Base-by-base conservation (phyloP, 495 filamentous ascomycete species). In the Schizothecium vesticola region DNA sequence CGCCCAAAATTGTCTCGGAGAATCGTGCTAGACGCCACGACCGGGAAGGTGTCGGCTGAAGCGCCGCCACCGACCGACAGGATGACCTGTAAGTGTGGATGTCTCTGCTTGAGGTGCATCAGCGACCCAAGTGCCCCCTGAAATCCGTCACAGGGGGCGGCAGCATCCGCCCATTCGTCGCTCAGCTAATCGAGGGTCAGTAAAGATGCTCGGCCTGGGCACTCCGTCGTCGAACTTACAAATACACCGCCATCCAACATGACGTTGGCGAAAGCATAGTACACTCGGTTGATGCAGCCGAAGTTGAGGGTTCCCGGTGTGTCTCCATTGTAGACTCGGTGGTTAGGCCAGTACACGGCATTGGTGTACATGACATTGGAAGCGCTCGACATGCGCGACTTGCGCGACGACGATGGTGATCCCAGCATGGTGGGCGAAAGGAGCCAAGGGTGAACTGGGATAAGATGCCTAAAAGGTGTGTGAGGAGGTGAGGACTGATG, bases 281-380 rank as follows among this genome's bases (percentile, higher is more conserved):
- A 96, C 55, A 96, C 86, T 73, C 94, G 91, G 64, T 91, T 84
- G 65, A 86, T 81, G 68, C 82, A 85, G 55, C 78, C 76, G 70
- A 84, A 84, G 76, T 92, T 89, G 68, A 97, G 78, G 19, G 88
- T 88, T 0, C 90, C 92, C 1, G 93, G 93, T 23, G 92, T 88
- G 69, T 92, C 88, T 72, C 90, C 86, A 65, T 84, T 84, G 76
- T 95, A 94, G 33, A 94, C 86, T 59, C 89, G 83, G 85, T 89
- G 92, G 76, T 95, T 96, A 3, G 93, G 92, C 81, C 93, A 96
- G 78, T 95, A 96, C n/a, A 91, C 90, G 23, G 89, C 92, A 77
- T 96, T 96, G 66, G 81, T 84, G 73, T 84, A 84, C 79, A 86
- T 86, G 56, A 86, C 80, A 59, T 72, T 80, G 28, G 79, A 73